Base-by-base conservation (phyloP, 768 basidiomycete species). In the Calocera cornea region DNA sequence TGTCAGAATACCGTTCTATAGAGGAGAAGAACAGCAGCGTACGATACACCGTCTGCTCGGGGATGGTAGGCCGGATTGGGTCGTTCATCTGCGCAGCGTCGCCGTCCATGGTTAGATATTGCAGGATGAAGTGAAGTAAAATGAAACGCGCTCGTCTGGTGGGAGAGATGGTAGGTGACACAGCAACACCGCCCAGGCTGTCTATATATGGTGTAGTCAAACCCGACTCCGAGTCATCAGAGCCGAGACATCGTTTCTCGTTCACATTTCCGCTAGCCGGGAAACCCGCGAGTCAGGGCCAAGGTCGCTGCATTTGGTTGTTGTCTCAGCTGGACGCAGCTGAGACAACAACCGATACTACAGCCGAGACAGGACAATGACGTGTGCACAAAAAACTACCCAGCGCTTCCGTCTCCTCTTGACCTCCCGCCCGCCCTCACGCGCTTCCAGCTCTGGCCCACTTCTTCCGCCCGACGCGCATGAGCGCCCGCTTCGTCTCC, bases 401-500 rank as follows among this genome's bases (percentile, higher is more conserved):
- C 73, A 73, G 71, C 73, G 74, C 72, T 74, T 73, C 68, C 76
- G 73, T 66, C 74, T 72, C 64, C 71, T 70, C 71, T 33, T 69
- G 67, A 31, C 66, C 65, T 44, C 71, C 7, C 36, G 36, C 5
- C 36, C 36, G 36, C 5, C 36, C 5, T 38, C 7, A 38, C 36
- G 36, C 14, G 17, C 8, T 12, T 34, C 17, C 50, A 36, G 68
- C 69, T 72, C 83, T 84, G 1, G 83, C 82, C 14, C 79, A 70
- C 67, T 74, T 79, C 79, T 89, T 90, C 69, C 80, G 79, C 44
- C 79, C 69, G 10, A 84, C 78, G 8, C 84, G 79, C 71, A 83
- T 78, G 22, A 92, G 74, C 0, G 85, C 83, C 10, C 83, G 78
- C 77, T 88, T 92, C 34, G 86, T 84, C 73, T 89, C 87, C 2